Conservation (phyloP, 345 rosid genomes). For the Syzygium aromaticum region DNA sequence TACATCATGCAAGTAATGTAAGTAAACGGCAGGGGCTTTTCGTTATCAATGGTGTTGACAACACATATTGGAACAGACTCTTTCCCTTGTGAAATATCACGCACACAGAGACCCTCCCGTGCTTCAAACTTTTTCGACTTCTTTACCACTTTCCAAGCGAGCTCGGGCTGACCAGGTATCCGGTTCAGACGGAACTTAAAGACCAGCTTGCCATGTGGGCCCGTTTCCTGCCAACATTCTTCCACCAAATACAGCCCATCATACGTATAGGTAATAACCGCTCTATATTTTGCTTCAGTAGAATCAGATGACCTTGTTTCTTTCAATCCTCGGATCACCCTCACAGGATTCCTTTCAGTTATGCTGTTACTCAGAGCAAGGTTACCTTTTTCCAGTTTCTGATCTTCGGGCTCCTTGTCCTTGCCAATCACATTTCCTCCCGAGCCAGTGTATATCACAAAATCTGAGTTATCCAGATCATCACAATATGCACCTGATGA, state of each 20-base stretch:
- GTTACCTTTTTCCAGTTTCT: slow-evolving; percentile 64
- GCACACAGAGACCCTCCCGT: slow-evolving; percentile 53
- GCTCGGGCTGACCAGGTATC: slow-evolving; percentile 68
- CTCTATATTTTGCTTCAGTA: slow-evolving; percentile 14
- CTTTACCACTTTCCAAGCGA: slow-evolving; percentile 74
- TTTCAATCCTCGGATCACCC: slow-evolving; percentile 63
- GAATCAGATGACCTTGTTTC: slow-evolving; percentile 35
- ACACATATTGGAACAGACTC: slow-evolving; percentile 62
- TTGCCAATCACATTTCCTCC: slow-evolving; percentile 62
- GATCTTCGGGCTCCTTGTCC: slow-evolving; percentile 60
- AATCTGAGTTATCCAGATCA: slow-evolving; percentile 45
- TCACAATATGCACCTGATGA: slow-evolving; percentile 72
- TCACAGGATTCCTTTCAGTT: slow-evolving; percentile 31
- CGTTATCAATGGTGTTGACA: slow-evolving; percentile 59
- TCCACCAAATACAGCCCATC: slow-evolving; percentile 76
- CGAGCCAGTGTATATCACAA: slow-evolving; percentile 61
- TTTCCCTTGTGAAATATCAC: slow-evolving; percentile 60
- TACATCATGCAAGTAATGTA: slow-evolving; percentile 48
- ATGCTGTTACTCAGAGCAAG: slow-evolving; percentile 63
- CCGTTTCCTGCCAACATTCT: slow-evolving; percentile 38
- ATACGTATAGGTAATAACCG: slow-evolving; percentile 36
- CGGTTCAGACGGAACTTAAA: slow-evolving; percentile 56
- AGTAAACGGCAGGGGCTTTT: slow-evolving; percentile 57
- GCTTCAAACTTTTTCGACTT: slow-evolving; percentile 27
- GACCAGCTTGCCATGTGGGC: slow-evolving; percentile 59